These are phyloP conservation scores for Hippophae tibetana DNA, from an alignment of 306 rosid genomes.

Conservation along the genomic window DNA sequence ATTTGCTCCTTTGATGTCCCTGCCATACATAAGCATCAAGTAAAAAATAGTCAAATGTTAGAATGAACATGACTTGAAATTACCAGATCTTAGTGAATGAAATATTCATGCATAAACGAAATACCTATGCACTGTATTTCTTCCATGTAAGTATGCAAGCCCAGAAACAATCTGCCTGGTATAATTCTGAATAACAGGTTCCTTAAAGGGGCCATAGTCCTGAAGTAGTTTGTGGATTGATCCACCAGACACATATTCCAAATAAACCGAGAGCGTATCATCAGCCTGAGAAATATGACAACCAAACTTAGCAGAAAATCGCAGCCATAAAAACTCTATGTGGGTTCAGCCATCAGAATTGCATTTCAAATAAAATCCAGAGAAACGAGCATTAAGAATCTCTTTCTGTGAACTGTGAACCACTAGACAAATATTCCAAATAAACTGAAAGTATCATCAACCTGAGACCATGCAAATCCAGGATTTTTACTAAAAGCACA, in stretches of 20 bases:
- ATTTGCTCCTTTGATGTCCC: slow-evolving; percentile 99
- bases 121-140: slow-evolving; percentile 93
- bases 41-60: slow-evolving; percentile 7
- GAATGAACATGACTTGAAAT: not conserved
- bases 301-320: too few relatives aligned
- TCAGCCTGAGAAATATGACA: slow-evolving; percentile 31
- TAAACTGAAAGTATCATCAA: slow-evolving; percentile 78
- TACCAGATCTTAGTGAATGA: not conserved
- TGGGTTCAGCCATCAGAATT: too few relatives aligned
- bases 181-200: slow-evolving; percentile 88
- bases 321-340: too few relatives aligned
- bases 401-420: slow-evolving; percentile 27
- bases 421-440: slow-evolving; percentile 90
- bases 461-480: slow-evolving; percentile 38
- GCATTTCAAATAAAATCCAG: too few relatives aligned
- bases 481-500: not conserved
- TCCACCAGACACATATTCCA: slow-evolving; percentile 94
- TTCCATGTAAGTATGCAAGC: slow-evolving; percentile 88
- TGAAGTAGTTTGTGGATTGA: slow-evolving; percentile 89
- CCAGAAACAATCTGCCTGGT: slow-evolving; percentile 87
- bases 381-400: too few relatives aligned
- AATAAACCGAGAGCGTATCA: slow-evolving; percentile 71
- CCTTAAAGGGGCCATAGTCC: slow-evolving; percentile 83
- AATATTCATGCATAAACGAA: slow-evolving; percentile 2
- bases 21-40: slow-evolving; percentile 28